Base-by-base conservation (phyloP, 2,329 filamentous ascomycete genomes). In the Fusarium ramigenum region DNA sequence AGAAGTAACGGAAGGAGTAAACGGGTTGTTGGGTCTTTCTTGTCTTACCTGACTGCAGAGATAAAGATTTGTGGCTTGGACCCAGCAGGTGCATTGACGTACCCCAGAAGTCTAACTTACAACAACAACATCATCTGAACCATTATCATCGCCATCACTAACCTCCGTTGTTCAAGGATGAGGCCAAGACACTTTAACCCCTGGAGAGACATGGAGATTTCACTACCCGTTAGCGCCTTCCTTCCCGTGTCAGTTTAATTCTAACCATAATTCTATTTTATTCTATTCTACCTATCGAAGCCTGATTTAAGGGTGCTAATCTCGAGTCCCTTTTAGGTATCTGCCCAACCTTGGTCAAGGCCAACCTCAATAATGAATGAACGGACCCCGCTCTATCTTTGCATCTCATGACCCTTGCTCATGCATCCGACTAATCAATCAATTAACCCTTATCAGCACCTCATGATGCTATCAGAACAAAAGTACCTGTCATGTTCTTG, bases 21-120 rank as follows among this genome's bases (percentile, higher is more conserved):
- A 47, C 25, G 56, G 39, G 39, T 23, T 23, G 32, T 25, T 32
- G 39, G 30, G 16, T 57, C 50, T 54, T 54, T 53, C 50, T 23
- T n/a, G 34, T 50, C 46, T 59, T 44, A 36, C 60, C 42, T 28
- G 16, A 7, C 58, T 39, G 53, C 18, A 25, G 37, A 62, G 72
- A 66, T 67, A 69, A 67, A 69, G 72, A 75, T 76, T 75, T 54
- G 36, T 54, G 50, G 34, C 50, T 40, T 54, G 50, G 19, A 28
- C 50, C 15, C 34, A 54, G 50, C 50, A 54, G 23, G 25, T 6
- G 23, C 34, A 40, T 54, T 40, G 67, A 43, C 39, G 47, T 39
- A 59, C 54, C 72, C 65, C 60, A 42, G 49, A 69, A 69, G 49
- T 69, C 42, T 68, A 62, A 68, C 57, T 63, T 30, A 36, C 30